phyloP scores from a whole-genome alignment of 2,329 filamentous ascomycete genomes.

The Mycosphaerelloides madeirae region DNA sequence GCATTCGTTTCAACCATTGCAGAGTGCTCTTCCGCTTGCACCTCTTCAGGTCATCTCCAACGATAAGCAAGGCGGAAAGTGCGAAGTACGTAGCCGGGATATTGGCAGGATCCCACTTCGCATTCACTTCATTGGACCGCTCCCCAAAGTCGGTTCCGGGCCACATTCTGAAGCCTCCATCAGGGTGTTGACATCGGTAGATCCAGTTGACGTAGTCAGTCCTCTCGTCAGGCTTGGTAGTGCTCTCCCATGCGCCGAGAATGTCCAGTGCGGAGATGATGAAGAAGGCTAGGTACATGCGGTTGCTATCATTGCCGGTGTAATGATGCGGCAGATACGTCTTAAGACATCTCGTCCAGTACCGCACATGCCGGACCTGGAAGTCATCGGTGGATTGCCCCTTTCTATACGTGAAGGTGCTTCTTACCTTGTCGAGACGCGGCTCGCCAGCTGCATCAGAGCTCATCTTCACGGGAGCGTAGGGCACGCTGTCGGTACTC shows the following conservation, averaged over 20 bases:
- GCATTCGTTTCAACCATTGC: conserved; percentile 68
- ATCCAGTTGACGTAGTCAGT: conserved; percentile 67
- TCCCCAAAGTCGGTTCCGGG: conserved; percentile 60
- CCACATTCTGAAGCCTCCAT: conserved; percentile 84
- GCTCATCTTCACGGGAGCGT: too few relatives aligned
- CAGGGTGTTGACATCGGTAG: conserved; percentile 76
- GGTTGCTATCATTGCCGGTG: conserved; percentile 82
- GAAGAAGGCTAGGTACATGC: conserved; percentile 86
- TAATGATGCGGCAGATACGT: conserved; percentile 76
- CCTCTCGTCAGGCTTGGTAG: conserved; percentile 52
- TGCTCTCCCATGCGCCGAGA: conserved; percentile 58
- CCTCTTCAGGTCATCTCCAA: conserved; percentile 57
- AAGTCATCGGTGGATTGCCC: neutral
- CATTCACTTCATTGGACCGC: conserved; percentile 48
- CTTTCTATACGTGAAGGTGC: neutral
- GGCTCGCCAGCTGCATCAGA: neutral
- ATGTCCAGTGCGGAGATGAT: conserved; percentile 80
- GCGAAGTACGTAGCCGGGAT: conserved; percentile 88
- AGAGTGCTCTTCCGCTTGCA: conserved; percentile 66
- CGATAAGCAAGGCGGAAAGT: conserved; percentile 63
- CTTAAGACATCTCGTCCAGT: conserved; percentile 86
- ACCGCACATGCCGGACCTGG: conserved; percentile 64
- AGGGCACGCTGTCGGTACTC: too few relatives aligned
- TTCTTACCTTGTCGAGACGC: conserved; percentile 9
- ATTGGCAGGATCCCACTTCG: conserved; percentile 69